Percentiles rank a stretch among this genome's conserved stretches.
phyloP scores from a whole-genome alignment of 495 filamentous ascomycete genomes.

The Lasiosphaeria hispida region DNA sequence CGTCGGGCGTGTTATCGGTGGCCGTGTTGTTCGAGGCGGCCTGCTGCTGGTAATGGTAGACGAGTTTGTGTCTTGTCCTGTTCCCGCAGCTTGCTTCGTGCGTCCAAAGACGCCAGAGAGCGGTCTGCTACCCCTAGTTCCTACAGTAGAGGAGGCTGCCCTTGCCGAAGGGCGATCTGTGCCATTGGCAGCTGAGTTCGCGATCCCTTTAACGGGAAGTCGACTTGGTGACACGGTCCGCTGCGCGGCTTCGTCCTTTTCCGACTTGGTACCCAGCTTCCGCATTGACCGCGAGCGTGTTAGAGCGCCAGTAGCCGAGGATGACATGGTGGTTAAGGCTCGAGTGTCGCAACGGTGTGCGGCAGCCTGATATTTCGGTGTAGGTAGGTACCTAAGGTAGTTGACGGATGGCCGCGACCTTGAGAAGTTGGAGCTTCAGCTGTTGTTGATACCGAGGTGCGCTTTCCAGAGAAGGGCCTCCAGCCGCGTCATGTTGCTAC shows the following conservation, averaged over 20 bases:
- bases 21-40: constrained; percentile 8
- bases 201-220: constrained; percentile 41
- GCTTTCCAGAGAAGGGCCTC: no score
- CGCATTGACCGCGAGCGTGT: constrained; percentile 47
- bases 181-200: constrained; percentile 22
- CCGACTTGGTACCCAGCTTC: constrained; percentile 29
- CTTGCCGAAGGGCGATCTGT: constrained; percentile 11
- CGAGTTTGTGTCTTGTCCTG: neutral
- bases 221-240: constrained; percentile 45
- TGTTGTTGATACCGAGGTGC: no score
- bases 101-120: constrained; percentile 16
- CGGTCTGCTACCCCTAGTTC: constrained; percentile 10
- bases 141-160: constrained; percentile 5
- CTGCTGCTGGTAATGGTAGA: neutral
- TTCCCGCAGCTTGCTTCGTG: neutral
- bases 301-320: constrained; percentile 31
- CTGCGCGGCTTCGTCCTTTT: constrained; percentile 6
- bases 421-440: no score
- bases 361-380: neutral
- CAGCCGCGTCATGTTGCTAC: no score
- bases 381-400: no score
- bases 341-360: neutral
- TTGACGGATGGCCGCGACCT: no score
- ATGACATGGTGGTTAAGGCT: constrained; percentile 18
- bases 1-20: constrained; percentile 5